Base-by-base conservation (phyloP, 1,284 basidiomycete species). In the Austroboletus olivaceoglutinosus region DNA sequence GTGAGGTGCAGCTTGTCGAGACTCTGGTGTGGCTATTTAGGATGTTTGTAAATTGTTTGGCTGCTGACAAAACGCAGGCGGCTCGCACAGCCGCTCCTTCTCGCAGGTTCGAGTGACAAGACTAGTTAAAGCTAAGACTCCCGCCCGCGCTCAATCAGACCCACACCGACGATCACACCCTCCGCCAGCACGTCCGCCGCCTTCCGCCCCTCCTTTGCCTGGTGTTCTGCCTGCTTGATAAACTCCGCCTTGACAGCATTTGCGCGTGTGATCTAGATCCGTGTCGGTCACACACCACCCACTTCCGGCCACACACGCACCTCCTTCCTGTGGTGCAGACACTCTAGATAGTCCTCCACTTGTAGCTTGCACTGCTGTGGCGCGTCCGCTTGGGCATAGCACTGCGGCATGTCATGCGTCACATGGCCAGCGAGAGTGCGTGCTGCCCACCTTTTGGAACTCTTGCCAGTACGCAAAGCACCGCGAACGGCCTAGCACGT, bases 401-500 rank as follows among this genome's bases (percentile, higher is more conserved):
- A 98, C 88, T 97, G 55, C 39, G 29, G 11, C 39, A 29, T 47
- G 46, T 15, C 34, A 25, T n/a, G 25, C 25, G 7, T 11, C 45
- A 11, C 16, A 50, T 23, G 18, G 47, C 34, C 30, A 36, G 16
- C 36, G 19, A 38, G 27, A 45, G 45, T 21, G 54, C 21, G 19
- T 13, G 22, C 25, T 7, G 51, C 70, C 50, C 55, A 88, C 89
- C 69, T 89, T 91, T 57, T 85, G 80, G 73, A 93, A 91, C 66
- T 91, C 90, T 65, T 95, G 92, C 93, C 94, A 98, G 73, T 89
- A 92, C 7, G 83, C 78, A 71, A 95, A 95, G 75, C 94, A 98
- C 63, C 92, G 83, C 59, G 91, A 87, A 63, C 86, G 85, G 63
- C 91, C 91, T 93, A 63, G 29, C 25, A 31, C 22, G n/a, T 18